phyloP scores from a whole-genome alignment of 2,329 filamentous ascomycete species.

The Chrysoporthe deuterocubensis region DNA sequence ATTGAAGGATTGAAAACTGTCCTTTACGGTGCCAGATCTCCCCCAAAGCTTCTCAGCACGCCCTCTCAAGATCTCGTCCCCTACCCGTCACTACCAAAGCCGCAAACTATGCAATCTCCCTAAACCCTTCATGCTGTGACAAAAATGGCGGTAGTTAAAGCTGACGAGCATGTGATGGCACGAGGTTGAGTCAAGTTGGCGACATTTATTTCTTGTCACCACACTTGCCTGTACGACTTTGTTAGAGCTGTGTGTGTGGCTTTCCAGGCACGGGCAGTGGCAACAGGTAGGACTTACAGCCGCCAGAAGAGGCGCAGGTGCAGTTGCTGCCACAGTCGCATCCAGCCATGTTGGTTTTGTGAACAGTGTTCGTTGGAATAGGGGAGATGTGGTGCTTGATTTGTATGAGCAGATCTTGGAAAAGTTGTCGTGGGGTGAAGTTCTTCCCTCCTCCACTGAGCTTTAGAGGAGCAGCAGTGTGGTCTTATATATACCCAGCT shows the following conservation, averaged over 20 bases:
- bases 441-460: background rate
- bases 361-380: background rate
- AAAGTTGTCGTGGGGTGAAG: background rate
- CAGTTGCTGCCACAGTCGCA: slow-evolving; percentile 20
- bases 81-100: background rate
- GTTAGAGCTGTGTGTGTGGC: background rate
- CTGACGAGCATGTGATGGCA: background rate
- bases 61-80: slow-evolving; percentile 40
- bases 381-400: background rate
- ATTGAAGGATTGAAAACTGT: background rate
- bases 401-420: background rate
- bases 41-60: slow-evolving; percentile 43
- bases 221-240: slow-evolving; percentile 8
- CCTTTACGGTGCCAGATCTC: background rate
- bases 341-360: slow-evolving; percentile 26
- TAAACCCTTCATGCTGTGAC: background rate
- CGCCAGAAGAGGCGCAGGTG: slow-evolving; percentile 18
- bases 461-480: background rate
- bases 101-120: background rate
- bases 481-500: background rate
- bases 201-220: slow-evolving; percentile 16
- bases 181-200: background rate
- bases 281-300: slow-evolving; percentile 20
- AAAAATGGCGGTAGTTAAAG: background rate
- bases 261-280: background rate